Percentiles rank a stretch among this genome's conserved stretches.
These are phyloP conservation scores for Dipodascus geniculatus DNA, from an alignment of 805 yeast genomes.

Conservation along the genomic window DNA sequence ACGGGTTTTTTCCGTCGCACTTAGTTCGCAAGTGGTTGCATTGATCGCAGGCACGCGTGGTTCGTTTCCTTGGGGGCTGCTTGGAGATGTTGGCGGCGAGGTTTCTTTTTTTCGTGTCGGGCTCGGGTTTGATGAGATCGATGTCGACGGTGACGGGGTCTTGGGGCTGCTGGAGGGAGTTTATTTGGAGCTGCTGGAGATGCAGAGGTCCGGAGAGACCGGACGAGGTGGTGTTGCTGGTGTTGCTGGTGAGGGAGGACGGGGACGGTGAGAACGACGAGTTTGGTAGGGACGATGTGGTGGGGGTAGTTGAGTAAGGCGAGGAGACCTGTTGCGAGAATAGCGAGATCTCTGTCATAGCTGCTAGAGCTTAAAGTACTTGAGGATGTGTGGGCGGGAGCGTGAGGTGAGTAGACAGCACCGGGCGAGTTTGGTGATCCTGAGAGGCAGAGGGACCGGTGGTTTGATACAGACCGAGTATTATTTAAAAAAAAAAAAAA, in stretches of 20 bases:
- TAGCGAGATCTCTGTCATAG: neutral
- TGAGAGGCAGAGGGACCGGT: neutral
- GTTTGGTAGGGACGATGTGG: neutral
- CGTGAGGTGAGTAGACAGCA: neutral
- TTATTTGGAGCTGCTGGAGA: neutral
- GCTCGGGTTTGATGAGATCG: neutral
- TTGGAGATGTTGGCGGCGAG: neutral
- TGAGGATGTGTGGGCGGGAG: too few species aligned
- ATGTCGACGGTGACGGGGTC: neutral
- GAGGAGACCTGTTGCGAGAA: neutral
- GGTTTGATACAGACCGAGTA: neutral
- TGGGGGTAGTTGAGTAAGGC: neutral
- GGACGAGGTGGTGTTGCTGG: neutral
- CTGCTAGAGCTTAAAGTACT: neutral
- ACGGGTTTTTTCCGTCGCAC: slow-evolving; percentile 37
- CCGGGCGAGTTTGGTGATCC: neutral
- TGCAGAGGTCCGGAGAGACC: neutral
- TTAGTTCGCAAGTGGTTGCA: slow-evolving; percentile 37
- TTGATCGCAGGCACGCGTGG: slow-evolving; percentile 34
- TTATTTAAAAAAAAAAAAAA: too few species aligned
- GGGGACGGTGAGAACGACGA: neutral
- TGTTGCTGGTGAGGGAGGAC: neutral
- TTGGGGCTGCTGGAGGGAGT: neutral
- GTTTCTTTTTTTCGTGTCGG: neutral
- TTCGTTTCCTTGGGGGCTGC: slow-evolving; percentile 10